A percentile compares a stretch with the other conserved stretches of the same genome.
Conservation (phyloP, 768 basidiomycete species). For the Lyophyllum atratum region DNA sequence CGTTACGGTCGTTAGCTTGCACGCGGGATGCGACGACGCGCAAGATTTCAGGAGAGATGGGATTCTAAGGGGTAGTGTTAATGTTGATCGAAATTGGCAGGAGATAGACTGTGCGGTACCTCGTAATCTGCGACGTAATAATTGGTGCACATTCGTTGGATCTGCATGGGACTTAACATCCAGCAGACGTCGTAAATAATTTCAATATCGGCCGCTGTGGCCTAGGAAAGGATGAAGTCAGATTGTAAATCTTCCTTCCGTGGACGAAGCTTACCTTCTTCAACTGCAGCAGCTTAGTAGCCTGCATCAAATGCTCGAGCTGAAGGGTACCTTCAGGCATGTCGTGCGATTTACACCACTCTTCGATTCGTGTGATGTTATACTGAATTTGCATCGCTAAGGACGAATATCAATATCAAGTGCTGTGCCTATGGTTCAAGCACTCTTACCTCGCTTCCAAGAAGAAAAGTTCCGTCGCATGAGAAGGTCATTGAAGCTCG, state of each 20-base stretch:
- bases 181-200: constrained; percentile 99
- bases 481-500: constrained; percentile 96
- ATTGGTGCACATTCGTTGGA: constrained; percentile 98
- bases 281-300: constrained; percentile 94
- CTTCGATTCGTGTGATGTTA: constrained; percentile 95
- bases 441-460: constrained; percentile 90
- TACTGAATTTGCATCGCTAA: constrained; percentile 99
- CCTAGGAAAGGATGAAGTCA: constrained; percentile 45
- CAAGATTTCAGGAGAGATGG: constrained; percentile 95
- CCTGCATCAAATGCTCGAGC: constrained; percentile 99
- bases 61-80: constrained; percentile 57
- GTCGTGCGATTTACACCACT: constrained; percentile 99
- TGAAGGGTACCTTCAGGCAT: constrained; percentile 99
- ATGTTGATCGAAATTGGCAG: background rate
- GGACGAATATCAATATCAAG: background rate
- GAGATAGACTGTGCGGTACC: constrained; percentile 44
- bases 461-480: constrained; percentile 99
- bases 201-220: constrained; percentile 93
- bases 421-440: background rate
- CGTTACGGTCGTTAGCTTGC: constrained; percentile 94
- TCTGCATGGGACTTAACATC: constrained; percentile 99
- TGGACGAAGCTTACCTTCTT: constrained; percentile 70
- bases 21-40: constrained; percentile 96
- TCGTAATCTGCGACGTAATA: constrained; percentile 99
- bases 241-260: background rate